phyloP scores from a whole-genome alignment of 2,329 filamentous ascomycete genomes.

The Atkinsonella hypoxylon region DNA sequence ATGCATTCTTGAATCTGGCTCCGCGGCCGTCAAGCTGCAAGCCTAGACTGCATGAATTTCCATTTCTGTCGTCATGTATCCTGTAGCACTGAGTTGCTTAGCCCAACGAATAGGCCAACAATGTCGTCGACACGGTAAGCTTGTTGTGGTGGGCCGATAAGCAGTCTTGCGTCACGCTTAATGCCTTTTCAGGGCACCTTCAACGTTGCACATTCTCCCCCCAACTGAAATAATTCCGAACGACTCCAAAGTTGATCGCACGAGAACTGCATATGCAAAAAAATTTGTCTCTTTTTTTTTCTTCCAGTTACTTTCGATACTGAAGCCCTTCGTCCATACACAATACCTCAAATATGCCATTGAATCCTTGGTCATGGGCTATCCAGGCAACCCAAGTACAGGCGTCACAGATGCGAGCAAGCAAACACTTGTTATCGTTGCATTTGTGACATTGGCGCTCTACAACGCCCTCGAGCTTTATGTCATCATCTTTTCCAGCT shows the following conservation, averaged over 20 bases:
- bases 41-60: background rate
- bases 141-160: background rate
- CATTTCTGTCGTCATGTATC: background rate
- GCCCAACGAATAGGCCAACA: background rate
- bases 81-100: background rate
- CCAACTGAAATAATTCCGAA: background rate
- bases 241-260: background rate
- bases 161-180: background rate
- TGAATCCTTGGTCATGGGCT: constrained; percentile 1
- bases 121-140: background rate
- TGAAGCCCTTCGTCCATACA: background rate
- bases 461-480: constrained; percentile 21
- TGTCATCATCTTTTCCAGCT: constrained; percentile 20
- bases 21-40: constrained; percentile 1
- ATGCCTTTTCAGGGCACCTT: background rate
- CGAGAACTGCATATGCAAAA: background rate
- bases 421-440: constrained; percentile 1
- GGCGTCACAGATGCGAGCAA: background rate
- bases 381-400: constrained; percentile 5
- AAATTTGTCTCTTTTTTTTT: background rate
- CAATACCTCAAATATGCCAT: background rate
- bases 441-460: constrained; percentile 8
- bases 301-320: background rate
- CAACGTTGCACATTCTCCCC: background rate
- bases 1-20: background rate